Conservation (phyloP, 306 rosid genomes). For the Cicer pinnatifidum region DNA sequence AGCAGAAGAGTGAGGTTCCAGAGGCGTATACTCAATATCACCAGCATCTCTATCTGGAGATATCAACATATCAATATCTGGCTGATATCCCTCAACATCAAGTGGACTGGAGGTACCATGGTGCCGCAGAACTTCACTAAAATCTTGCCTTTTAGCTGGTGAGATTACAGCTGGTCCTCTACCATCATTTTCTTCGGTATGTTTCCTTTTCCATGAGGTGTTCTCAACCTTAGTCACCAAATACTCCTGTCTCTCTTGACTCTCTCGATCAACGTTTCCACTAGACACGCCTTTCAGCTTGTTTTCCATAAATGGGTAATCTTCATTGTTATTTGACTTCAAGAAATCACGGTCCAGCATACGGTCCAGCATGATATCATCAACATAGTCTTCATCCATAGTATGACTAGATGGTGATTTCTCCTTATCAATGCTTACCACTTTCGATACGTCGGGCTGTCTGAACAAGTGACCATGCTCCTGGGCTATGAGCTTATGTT, state of each 20-base stretch:
- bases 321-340: constrained; percentile 43
- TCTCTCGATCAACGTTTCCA: constrained; percentile 46
- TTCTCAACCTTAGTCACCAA: constrained; percentile 40
- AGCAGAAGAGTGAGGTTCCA: too few relatives aligned
- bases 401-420: constrained; percentile 36
- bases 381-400: constrained; percentile 39
- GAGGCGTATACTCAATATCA: background rate
- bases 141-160: constrained; percentile 41
- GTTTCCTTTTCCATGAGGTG: constrained; percentile 50
- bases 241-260: constrained; percentile 43
- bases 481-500: constrained; percentile 66
- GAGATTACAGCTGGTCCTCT: constrained; percentile 41
- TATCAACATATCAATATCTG: constrained; percentile 10
- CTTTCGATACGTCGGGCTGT: constrained; percentile 24
- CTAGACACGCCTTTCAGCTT: constrained; percentile 23
- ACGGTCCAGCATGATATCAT: constrained; percentile 39
- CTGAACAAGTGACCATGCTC: constrained; percentile 56
- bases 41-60: constrained; percentile 45
- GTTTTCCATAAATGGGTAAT: constrained; percentile 36
- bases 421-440: constrained; percentile 40
- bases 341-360: constrained; percentile 44
- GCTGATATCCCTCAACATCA: constrained; percentile 40
- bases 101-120: constrained; percentile 33
- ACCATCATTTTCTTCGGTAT: constrained; percentile 37
- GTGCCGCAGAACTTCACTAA: constrained; percentile 38